Evolutionary conservation across 139 green algal genomes (phyloP).

Genomic region (Edaphochlamys debaryana): DNA sequence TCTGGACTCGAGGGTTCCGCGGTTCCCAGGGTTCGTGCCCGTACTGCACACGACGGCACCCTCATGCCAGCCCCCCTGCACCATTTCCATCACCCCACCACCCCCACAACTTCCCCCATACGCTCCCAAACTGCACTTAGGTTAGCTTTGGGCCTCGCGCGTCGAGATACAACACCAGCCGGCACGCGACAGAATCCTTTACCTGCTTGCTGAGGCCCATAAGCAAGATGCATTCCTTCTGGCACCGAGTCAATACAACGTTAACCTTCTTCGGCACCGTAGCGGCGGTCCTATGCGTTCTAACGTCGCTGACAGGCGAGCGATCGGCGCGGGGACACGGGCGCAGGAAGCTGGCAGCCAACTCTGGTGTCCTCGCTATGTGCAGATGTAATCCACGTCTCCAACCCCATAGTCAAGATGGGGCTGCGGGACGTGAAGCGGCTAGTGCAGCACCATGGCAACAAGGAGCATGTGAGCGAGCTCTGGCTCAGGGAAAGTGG

Average conservation of each 20-base stretch:
- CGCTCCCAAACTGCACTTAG: too few relatives aligned
- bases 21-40: too few relatives aligned
- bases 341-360: not conserved
- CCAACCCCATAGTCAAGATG: conserved; percentile 44
- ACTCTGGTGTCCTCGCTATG: not conserved
- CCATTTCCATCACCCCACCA: too few relatives aligned
- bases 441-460: conserved; percentile 22
- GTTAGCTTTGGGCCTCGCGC: too few relatives aligned
- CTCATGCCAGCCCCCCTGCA: too few relatives aligned
- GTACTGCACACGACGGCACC: too few relatives aligned
- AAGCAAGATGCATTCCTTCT: conserved; percentile 55
- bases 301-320: conserved; percentile 50
- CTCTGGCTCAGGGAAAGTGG: too few relatives aligned
- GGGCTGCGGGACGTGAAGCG: conserved; percentile 40
- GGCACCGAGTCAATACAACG: conserved; percentile 50
- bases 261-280: conserved; percentile 67
- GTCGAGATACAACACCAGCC: too few relatives aligned
- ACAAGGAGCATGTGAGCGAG: conserved; percentile 41
- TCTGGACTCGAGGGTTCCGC: too few relatives aligned
- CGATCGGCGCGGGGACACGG: not conserved
- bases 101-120: too few relatives aligned
- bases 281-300: conserved; percentile 44
- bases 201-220: not conserved
- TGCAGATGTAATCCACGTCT: conserved; percentile 57
- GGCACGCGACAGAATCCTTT: too few relatives aligned